Evolutionary conservation across 345 rosid genomes (phyloP).

Genomic region (Melastoma malabathricum): DNA sequence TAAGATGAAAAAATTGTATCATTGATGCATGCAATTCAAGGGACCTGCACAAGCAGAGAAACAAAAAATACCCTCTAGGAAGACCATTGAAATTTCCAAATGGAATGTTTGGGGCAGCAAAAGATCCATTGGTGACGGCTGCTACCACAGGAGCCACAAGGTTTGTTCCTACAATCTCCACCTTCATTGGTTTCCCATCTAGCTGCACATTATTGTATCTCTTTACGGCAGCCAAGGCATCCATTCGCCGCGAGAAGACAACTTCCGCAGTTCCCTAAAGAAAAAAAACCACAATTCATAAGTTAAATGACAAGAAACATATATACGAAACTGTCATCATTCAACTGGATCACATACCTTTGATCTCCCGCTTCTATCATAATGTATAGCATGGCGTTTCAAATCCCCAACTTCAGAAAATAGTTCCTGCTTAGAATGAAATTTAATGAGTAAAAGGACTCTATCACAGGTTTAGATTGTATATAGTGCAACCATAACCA

Average conservation of each 20-base stretch:
- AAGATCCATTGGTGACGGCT: conserved; percentile 4
- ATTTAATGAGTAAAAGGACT: no score
- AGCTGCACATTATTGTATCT: conserved; percentile 90
- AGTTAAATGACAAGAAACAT: no score
- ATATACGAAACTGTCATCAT: no score
- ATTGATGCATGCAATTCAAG: not conserved
- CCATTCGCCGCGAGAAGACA: conserved; percentile 53
- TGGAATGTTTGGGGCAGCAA: conserved; percentile 27
- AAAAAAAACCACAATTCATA: conserved; percentile 7
- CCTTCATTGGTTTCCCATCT: conserved; percentile 92
- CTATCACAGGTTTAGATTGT: no score
- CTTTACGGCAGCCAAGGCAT: conserved; percentile 80
- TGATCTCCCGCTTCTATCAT: conserved; percentile 92
- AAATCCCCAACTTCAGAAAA: conserved; percentile 90
- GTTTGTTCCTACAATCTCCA: conserved; percentile 81
- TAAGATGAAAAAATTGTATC: not conserved
- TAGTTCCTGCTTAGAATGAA: conserved; percentile 60
- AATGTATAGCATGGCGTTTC: conserved; percentile 70
- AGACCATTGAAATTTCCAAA: conserved; percentile 18
- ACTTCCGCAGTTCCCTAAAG: conserved; percentile 93
- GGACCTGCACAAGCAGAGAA: conserved; percentile 21
- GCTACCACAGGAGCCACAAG: conserved; percentile 26
- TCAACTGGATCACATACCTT: conserved; percentile 23
- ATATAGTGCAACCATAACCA: no score
- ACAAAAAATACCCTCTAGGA: conserved; percentile 20